phyloP scores from a whole-genome alignment of 208 protist species.

The Acanthamoeba quina region DNA sequence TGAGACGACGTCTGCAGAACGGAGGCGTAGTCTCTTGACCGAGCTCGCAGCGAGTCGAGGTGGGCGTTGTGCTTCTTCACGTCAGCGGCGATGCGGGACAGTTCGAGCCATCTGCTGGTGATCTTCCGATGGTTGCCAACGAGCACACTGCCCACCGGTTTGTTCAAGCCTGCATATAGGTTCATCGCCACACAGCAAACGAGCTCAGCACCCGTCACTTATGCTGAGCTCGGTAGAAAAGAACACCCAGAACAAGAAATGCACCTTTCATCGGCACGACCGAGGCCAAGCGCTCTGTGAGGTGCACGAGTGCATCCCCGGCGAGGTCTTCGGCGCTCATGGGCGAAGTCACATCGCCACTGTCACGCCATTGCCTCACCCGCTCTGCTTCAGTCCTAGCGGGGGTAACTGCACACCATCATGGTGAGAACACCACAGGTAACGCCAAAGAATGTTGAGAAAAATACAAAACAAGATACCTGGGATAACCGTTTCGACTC shows the following conservation, averaged over 20 bases:
- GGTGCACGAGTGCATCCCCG: conserved; percentile 25
- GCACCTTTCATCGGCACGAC: conserved; percentile 18
- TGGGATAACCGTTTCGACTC: background rate
- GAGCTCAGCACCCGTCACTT: background rate
- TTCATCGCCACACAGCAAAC: background rate
- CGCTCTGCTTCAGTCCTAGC: background rate
- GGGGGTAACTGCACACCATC: background rate
- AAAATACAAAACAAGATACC: background rate
- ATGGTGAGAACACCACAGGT: background rate
- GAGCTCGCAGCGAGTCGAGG: background rate
- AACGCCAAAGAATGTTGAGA: background rate
- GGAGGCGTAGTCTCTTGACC: background rate
- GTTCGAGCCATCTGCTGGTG: conserved; percentile 7
- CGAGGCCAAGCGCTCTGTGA: conserved; percentile 4
- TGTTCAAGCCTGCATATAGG: conserved; percentile 10
- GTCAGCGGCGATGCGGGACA: conserved; percentile 26
- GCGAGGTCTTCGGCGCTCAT: conserved; percentile 33
- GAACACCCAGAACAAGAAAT: background rate
- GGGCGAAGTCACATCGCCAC: background rate
- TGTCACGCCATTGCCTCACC: background rate
- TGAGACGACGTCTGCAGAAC: conserved; percentile 16
- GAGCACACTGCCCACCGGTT: background rate
- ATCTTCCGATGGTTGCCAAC: conserved; percentile 15
- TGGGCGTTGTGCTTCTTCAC: conserved; percentile 64
- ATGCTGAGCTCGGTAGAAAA: background rate